Evolutionary conservation across 148 eudicot species (phyloP), one percentile per base, ranked within the genome.

Genomic region (Amaranthus hypochondriacus): DNA sequence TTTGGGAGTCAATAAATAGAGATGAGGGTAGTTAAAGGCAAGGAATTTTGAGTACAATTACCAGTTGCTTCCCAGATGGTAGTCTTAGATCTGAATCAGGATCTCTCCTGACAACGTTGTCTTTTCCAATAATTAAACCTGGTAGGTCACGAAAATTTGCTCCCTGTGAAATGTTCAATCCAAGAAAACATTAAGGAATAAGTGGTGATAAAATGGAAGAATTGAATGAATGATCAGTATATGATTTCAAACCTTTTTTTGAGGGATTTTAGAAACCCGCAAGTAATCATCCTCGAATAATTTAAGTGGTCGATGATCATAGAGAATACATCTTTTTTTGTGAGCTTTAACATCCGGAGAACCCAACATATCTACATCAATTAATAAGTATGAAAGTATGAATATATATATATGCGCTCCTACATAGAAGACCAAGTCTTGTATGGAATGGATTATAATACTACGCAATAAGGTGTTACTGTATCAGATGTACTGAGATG

Each of bases 141-240:
- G 87, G 84, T 65, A 87, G 80, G 74, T 87, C 87, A 59, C 88
- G 81, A 60, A 85, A 87, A 74, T 83, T 87, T 55, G 91, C 88
- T 73, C 91, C 91, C 88, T 87, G 74, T 47, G 56, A 73, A 77
- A 69, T 56, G 21, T 49, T 28, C 43, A 72, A 4, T 50, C 70
- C 70, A 65, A 63, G 48, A 59, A 51, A 57, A 73, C 69, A 69
- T 61, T 39, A 44, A 51, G 8, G 13, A 69, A 66, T 56, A 6
- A 9, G 55, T 54, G n/a, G 51, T 0, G 9, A 65, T 56, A 18
- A 62, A 58, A 54, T 56, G 58, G 43, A 58, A 61, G 64, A 13
- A 12, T 48, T 52, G 42, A 44, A 62, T 70, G 50, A 50, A 59
- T 70, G 11, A 14, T 15, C 6, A 47, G 14, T 6, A 39, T 15